These are phyloP conservation scores for Candida fluviatilis DNA, from an alignment of 805 yeast genomes.

Conservation along the genomic window DNA sequence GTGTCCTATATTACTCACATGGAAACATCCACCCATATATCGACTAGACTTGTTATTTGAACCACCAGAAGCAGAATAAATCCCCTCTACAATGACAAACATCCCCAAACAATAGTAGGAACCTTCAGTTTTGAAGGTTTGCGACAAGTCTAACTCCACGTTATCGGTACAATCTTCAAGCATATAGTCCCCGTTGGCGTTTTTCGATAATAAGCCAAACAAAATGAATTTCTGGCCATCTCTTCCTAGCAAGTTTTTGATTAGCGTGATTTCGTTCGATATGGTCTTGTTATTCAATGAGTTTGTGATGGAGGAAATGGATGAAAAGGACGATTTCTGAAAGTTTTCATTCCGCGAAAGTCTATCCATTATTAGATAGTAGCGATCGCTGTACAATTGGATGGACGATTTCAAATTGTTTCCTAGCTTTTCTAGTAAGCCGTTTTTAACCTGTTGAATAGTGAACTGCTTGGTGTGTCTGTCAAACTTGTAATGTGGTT, in stretches of 20 bases:
- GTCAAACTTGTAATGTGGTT: slow-evolving; percentile 64
- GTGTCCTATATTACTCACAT: slow-evolving; percentile 72
- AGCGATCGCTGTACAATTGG: slow-evolving; percentile 50
- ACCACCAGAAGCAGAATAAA: slow-evolving; percentile 64
- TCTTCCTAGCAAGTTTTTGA: slow-evolving; percentile 84
- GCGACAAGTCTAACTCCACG: slow-evolving; percentile 62
- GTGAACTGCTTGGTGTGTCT: slow-evolving; percentile 57
- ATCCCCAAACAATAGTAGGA: slow-evolving; percentile 72
- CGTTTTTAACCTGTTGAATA: slow-evolving; percentile 13
- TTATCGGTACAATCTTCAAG: slow-evolving; percentile 79
- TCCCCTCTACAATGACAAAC: slow-evolving; percentile 79
- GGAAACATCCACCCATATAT: slow-evolving; percentile 48
- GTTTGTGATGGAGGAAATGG: slow-evolving; percentile 41
- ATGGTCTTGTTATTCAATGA: slow-evolving; percentile 10
- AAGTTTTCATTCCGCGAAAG: slow-evolving; percentile 73
- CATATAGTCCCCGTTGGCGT: slow-evolving; percentile 63
- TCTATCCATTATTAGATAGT: slow-evolving; percentile 62
- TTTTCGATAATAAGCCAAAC: slow-evolving; percentile 69
- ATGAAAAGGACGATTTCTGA: slow-evolving; percentile 46
- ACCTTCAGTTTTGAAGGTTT: slow-evolving; percentile 58
- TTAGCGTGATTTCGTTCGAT: slow-evolving; percentile 51
- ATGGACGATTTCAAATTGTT: slow-evolving; percentile 21
- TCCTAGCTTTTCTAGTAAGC: slow-evolving; percentile 9
- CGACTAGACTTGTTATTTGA: slow-evolving; percentile 24
- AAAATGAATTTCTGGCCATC: slow-evolving; percentile 71